Evolutionary conservation across 306 rosid species (phyloP).

Genomic region (Albizia julibrissin): DNA sequence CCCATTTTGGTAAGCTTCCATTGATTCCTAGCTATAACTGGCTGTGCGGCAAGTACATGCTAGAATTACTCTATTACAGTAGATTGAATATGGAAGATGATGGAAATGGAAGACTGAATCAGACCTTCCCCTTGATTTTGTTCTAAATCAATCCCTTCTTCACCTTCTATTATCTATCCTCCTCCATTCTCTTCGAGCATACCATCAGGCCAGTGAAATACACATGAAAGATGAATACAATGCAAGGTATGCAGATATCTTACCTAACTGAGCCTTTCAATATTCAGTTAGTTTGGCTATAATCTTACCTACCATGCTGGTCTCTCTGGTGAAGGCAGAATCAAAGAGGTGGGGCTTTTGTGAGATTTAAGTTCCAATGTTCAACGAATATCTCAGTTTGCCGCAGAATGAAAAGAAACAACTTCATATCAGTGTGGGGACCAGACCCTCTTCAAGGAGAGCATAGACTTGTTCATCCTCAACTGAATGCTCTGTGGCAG

Average conservation of each 20-base stretch:
- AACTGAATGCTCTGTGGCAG: background rate
- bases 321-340: background rate
- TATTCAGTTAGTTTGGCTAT: slow-evolving; percentile 7
- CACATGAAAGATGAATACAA: background rate
- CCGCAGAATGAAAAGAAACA: background rate
- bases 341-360: background rate
- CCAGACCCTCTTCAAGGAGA: background rate
- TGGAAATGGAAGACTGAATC: background rate
- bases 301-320: background rate
- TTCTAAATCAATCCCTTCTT: background rate
- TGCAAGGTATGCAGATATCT: background rate
- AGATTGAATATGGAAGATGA: background rate
- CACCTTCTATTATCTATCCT: background rate
- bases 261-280: background rate
- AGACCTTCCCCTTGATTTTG: background rate
- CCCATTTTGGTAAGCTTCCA: slow-evolving; percentile 5
- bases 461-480: background rate
- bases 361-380: background rate
- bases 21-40: background rate
- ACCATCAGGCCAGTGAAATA: background rate
- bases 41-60: background rate
- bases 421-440: background rate
- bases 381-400: background rate
- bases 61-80: background rate
- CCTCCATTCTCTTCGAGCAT: background rate